A percentile compares a stretch with the other conserved stretches of the same genome.
Evolutionary conservation across 139 green algal genomes (phyloP).

Genomic region (Asterochloris erici): DNA sequence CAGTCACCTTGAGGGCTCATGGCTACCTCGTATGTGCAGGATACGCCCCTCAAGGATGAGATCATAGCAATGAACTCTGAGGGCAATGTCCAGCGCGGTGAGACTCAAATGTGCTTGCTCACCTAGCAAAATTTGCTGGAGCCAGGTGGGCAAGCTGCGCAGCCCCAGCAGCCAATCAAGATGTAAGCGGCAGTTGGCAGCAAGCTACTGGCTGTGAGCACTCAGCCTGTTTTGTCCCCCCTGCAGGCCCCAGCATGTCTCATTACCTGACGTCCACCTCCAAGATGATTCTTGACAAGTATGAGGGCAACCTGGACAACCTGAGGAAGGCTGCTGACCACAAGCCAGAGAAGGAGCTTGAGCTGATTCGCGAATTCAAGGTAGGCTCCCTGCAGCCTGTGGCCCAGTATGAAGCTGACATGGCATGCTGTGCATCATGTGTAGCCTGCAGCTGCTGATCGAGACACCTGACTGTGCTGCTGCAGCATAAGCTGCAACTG

Average conservation of each 20-base stretch:
- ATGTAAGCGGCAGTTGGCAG: background rate
- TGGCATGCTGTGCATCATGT: too few relatives aligned
- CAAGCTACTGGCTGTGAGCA: background rate
- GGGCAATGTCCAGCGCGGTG: constrained; percentile 14
- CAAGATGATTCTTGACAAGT: constrained; percentile 14
- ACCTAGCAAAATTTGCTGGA: background rate
- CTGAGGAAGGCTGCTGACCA: constrained; percentile 2
- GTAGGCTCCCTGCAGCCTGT: background rate
- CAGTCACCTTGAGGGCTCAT: too few relatives aligned
- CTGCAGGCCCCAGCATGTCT: constrained; percentile 12
- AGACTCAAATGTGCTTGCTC: background rate
- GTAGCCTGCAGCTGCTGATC: background rate
- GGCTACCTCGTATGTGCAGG: background rate
- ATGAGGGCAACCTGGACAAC: constrained; percentile 12
- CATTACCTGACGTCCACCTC: constrained; percentile 7
- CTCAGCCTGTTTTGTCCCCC: too few relatives aligned
- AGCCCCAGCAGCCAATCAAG: background rate
- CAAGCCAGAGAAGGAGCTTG: background rate
- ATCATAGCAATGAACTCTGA: constrained; percentile 10
- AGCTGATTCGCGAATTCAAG: constrained; percentile 14
- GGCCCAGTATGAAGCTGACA: too few relatives aligned
- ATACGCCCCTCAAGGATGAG: constrained; percentile 6
- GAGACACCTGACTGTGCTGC: background rate
- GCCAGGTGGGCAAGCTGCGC: background rate
- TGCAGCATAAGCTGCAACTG: too few relatives aligned